phyloP scores from a whole-genome alignment of 768 basidiomycete genomes.

The Boletus subcaerulescens region DNA sequence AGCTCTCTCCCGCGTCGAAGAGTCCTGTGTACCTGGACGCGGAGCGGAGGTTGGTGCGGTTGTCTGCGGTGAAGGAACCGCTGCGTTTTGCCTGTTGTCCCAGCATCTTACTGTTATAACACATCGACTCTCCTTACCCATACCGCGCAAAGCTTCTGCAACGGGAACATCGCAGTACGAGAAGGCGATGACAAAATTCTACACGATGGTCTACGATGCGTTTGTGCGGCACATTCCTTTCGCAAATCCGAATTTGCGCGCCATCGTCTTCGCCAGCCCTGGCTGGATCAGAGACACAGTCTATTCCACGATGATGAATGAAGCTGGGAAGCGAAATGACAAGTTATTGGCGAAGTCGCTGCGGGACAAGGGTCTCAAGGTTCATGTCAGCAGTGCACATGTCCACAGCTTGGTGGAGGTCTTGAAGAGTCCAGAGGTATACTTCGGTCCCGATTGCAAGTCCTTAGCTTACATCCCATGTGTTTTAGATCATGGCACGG shows the following conservation, averaged over 20 bases:
- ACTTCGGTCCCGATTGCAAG: slow-evolving; percentile 9
- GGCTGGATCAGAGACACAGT: slow-evolving; percentile 94
- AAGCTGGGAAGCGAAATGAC: slow-evolving; percentile 78
- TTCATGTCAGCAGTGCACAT: slow-evolving; percentile 91
- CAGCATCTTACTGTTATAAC: slow-evolving; percentile 95
- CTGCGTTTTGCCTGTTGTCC: slow-evolving; percentile 91
- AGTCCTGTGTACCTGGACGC: slow-evolving; percentile 87
- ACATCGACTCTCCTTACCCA: slow-evolving; percentile 82
- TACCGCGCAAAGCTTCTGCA: slow-evolving; percentile 89
- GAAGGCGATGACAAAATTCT: slow-evolving; percentile 84
- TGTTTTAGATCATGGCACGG: slow-evolving; percentile 59
- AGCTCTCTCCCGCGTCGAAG: slow-evolving; percentile 75
- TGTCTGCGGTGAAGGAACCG: slow-evolving; percentile 93
- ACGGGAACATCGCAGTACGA: slow-evolving; percentile 84
- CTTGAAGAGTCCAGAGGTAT: slow-evolving; percentile 89
- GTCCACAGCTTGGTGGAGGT: slow-evolving; percentile 96
- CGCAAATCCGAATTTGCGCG: slow-evolving; percentile 64
- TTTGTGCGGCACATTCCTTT: slow-evolving; percentile 92
- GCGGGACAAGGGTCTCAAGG: slow-evolving; percentile 82
- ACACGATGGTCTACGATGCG: slow-evolving; percentile 78
- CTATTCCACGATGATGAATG: slow-evolving; percentile 76
- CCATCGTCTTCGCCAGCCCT: slow-evolving; percentile 94
- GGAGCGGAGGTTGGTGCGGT: slow-evolving; percentile 97
- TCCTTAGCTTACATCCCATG: not conserved
- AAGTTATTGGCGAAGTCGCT: slow-evolving; percentile 73